Base-by-base conservation (phyloP, 1,139 yeast species). In the Blastobotrys arbuscula region DNA sequence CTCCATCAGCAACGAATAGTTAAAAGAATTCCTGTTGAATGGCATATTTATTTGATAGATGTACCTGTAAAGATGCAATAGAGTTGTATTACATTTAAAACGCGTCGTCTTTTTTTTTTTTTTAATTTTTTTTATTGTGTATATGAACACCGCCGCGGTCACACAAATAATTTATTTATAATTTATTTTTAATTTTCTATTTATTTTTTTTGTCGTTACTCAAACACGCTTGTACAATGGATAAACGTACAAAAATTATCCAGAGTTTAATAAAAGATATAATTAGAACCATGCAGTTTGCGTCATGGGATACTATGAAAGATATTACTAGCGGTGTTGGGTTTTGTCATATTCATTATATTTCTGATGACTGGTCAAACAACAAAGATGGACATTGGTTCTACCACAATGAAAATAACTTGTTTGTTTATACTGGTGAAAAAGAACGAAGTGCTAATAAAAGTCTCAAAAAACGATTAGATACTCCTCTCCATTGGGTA, bases 381-480 rank as follows among this genome's bases (percentile, higher is more conserved):
- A 24, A 30, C 13, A 34, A 16, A n/a, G 24, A 31, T n/a, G 45
- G 43, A 6, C 37, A 42, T 23, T 47, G 49, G 49, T 47, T 47
- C 30, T 19, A 26, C 16, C n/a, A 47, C 3, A 24, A 37, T 7
- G 15, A 23, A 10, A 8, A 39, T 12, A 47, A 47, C 43, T 8
- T 38, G 5, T 47, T 47, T 37, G 9, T 33, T 18, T 42, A 23
- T 30, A 37, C 46, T 3, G 43, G 42, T 10, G 49, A 42, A 36
- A 42, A 47, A 24, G 49, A 42, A 37, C 37, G 45, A 23, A 47
- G 39, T 12, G 45, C 43, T n/a, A 36, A 35, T 24, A 37, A 33
- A 3, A n/a, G n/a, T 8, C 10, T 19, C 6, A 47, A 47, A 26
- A 19, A 28, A 16, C 38, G 49, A 15, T 15, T 10, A 12, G 49